Evolutionary conservation across 345 rosid species (phyloP).

Genomic region (Pugionium dolabratum): DNA sequence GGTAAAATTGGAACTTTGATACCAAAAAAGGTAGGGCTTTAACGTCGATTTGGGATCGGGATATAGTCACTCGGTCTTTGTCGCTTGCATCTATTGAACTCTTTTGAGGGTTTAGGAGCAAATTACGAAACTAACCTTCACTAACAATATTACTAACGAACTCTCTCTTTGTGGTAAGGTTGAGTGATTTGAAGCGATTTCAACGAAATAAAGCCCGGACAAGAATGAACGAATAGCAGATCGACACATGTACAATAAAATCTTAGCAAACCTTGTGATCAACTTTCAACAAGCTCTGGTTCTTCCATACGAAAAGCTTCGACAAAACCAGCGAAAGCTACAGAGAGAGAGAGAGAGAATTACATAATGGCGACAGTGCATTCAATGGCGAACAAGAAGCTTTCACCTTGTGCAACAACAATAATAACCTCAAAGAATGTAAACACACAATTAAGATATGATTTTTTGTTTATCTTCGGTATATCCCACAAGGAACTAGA

Average conservation of each 20-base stretch:
- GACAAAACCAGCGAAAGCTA: slow-evolving; percentile 11
- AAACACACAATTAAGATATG: too few species aligned
- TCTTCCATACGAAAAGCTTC: slow-evolving; percentile 24
- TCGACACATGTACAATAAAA: slow-evolving; percentile 11
- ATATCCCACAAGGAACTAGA: too few species aligned
- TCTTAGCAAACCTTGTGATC: neutral
- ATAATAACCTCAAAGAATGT: slow-evolving; percentile 58
- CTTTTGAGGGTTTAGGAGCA: too few species aligned
- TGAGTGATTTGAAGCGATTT: too few species aligned
- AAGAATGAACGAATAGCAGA: rapidly evolving
- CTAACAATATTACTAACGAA: too few species aligned
- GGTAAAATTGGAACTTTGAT: slow-evolving; percentile 16
- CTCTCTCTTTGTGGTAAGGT: too few species aligned
- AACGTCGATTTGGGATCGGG: slow-evolving; percentile 11
- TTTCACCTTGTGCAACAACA: slow-evolving; percentile 51
- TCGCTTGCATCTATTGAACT: too few species aligned
- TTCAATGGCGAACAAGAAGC: slow-evolving; percentile 78
- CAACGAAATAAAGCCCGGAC: too few species aligned
- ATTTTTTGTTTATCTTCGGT: too few species aligned
- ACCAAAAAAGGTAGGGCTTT: slow-evolving; percentile 12
- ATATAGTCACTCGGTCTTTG: too few species aligned
- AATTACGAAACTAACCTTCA: too few species aligned
- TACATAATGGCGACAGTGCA: slow-evolving; percentile 50
- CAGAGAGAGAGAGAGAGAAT: neutral
- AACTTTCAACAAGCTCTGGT: slow-evolving; percentile 24